Percentiles rank a stretch among this genome's conserved stretches.
phyloP scores from a whole-genome alignment of 164 flowering plant species.

The Pachysandra terminalis region DNA sequence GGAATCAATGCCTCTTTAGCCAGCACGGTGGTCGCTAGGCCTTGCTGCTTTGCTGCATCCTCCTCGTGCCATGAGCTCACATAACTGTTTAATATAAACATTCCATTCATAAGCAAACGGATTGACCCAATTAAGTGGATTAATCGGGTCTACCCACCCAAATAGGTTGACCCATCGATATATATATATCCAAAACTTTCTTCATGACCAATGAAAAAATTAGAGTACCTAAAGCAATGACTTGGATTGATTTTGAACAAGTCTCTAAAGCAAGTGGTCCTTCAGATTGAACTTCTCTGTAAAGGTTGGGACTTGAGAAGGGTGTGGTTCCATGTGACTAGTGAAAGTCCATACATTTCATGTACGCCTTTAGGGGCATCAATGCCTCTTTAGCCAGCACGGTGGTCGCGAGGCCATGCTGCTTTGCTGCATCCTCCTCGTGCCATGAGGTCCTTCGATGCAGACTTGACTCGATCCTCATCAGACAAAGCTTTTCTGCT shows the following conservation, averaged over 20 bases:
- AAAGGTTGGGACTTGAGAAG: too few species aligned
- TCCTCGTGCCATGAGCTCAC: constrained; percentile 24
- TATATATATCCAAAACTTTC: too few species aligned
- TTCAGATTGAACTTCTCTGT: not conserved
- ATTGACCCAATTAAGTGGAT: too few species aligned
- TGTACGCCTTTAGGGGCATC: constrained; percentile 23
- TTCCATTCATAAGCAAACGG: too few species aligned
- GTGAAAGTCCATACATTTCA: constrained; percentile 6
- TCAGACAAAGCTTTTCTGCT: constrained; percentile 10
- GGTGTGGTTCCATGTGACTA: constrained; percentile 1
- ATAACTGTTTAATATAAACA: too few species aligned
- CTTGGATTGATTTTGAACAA: not conserved
- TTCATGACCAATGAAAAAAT: too few species aligned
- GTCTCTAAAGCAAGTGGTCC: not conserved
- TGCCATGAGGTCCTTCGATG: constrained; percentile 22
- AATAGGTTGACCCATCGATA: too few species aligned
- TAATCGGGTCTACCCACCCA: too few species aligned
- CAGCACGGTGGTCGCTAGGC: constrained; percentile 17
- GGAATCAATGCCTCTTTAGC: constrained; percentile 17
- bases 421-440: constrained; percentile 16
- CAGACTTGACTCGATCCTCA: constrained; percentile 1
- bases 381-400: constrained; percentile 18
- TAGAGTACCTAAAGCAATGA: too few species aligned
- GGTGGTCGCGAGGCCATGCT: constrained; percentile 14
- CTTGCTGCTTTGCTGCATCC: constrained; percentile 13